Conservation (phyloP, 192 early-diverging fungal species). For the Coemansia aciculifera region DNA sequence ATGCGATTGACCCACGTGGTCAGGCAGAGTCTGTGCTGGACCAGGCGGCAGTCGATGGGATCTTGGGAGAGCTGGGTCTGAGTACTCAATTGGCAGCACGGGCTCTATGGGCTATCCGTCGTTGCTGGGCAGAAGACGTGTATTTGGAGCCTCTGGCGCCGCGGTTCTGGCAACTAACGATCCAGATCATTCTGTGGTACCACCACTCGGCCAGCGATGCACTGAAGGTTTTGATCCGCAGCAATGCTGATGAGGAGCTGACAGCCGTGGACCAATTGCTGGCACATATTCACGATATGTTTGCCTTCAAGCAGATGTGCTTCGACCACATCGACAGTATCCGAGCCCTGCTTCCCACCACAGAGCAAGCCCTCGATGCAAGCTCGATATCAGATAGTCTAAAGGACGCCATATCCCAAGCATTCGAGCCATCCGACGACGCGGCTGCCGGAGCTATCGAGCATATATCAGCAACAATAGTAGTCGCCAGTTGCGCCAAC, state of each 20-base stretch:
- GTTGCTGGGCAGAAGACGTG: constrained; percentile 36
- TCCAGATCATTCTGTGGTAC: constrained; percentile 39
- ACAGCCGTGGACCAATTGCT: constrained; percentile 14
- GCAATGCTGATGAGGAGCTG: neutral
- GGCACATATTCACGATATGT: constrained; percentile 28
- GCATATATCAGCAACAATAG: constrained; percentile 14
- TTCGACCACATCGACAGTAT: constrained; percentile 6
- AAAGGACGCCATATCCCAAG: constrained; percentile 8
- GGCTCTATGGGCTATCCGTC: constrained; percentile 24
- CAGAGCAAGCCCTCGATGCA: neutral
- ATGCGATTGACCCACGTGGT: constrained; percentile 10
- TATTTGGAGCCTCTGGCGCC: constrained; percentile 33
- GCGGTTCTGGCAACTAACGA: constrained; percentile 43
- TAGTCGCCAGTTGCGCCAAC: constrained; percentile 17
- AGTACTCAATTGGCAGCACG: constrained; percentile 18
- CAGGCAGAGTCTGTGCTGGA: neutral
- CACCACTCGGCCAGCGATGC: constrained; percentile 7
- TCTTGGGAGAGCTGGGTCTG: constrained; percentile 6
- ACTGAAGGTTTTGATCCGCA: constrained; percentile 16
- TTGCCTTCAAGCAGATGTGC: neutral
- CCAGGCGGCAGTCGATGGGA: neutral
- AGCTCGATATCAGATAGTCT: neutral
- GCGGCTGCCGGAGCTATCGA: constrained; percentile 5
- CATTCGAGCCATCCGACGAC: constrained; percentile 15
- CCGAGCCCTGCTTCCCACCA: neutral